A percentile compares a stretch with the other conserved stretches of the same genome.
Evolutionary conservation across 495 filamentous ascomycete species (phyloP).

Genomic region (Aspergillus mulundensis): DNA sequence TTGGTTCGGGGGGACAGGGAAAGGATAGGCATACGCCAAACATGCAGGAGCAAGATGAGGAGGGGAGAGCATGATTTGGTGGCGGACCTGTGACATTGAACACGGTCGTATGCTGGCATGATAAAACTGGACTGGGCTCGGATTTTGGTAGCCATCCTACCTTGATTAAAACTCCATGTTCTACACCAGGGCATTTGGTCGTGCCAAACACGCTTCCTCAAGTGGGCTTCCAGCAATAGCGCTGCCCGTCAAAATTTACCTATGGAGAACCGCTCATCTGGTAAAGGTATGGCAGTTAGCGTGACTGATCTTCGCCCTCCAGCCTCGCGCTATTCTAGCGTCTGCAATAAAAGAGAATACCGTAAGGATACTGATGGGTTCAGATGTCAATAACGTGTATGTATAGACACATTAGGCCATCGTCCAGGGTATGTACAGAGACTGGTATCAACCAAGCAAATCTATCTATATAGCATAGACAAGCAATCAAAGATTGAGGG

Average conservation of each 20-base stretch:
- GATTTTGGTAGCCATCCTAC: not conserved
- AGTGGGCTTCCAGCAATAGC: not conserved
- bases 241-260: not conserved
- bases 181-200: not conserved
- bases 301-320: too few relatives aligned
- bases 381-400: not conserved
- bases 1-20: not conserved
- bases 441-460: conserved; percentile 1
- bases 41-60: conserved; percentile 1
- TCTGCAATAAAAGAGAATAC: too few relatives aligned
- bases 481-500: not conserved
- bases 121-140: not conserved
- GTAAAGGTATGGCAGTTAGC: not conserved
- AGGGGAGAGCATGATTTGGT: not conserved
- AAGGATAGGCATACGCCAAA: not conserved
- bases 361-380: too few relatives aligned
- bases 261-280: too few relatives aligned
- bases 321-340: too few relatives aligned
- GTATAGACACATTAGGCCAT: not conserved
- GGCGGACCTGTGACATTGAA: not conserved
- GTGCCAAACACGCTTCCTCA: not conserved
- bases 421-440: conserved; percentile 12
- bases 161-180: not conserved
- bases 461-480: conserved; percentile 12
- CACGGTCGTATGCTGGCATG: not conserved